phyloP scores from a whole-genome alignment of 129 eudicot genomes.

The Rutidosis leptorrhynchoides region DNA sequence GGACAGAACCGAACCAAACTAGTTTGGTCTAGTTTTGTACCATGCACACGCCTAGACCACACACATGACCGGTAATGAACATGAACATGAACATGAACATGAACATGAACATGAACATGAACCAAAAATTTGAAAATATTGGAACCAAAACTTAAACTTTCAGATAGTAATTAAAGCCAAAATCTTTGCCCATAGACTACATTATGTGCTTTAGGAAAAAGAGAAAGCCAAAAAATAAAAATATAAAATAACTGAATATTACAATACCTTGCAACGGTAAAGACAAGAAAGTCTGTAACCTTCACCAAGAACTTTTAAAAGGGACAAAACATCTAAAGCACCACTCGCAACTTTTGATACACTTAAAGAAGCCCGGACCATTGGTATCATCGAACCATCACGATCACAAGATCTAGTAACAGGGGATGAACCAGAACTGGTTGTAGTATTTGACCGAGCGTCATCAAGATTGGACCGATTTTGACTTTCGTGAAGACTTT shows the following conservation, averaged over 20 bases:
- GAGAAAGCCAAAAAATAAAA: too few relatives aligned
- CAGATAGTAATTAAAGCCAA: too few relatives aligned
- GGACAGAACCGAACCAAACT: too few relatives aligned
- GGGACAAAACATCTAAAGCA: conserved; percentile 62
- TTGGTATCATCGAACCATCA: conserved; percentile 40
- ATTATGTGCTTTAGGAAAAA: too few relatives aligned
- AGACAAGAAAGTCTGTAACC: conserved; percentile 87
- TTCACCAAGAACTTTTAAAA: conserved; percentile 73
- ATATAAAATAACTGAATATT: too few relatives aligned
- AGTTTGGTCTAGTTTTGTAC: too few relatives aligned
- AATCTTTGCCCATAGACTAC: too few relatives aligned
- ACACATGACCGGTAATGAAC: not conserved
- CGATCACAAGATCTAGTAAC: conserved; percentile 60
- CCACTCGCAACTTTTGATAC: conserved; percentile 52
- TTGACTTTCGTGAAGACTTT: conserved; percentile 29
- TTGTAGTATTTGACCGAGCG: conserved; percentile 42
- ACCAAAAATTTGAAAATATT: not conserved
- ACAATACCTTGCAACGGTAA: conserved; percentile 80
- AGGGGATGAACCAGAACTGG: conserved; percentile 49
- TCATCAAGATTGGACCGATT: conserved; percentile 63
- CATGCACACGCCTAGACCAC: too few relatives aligned
- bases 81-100: too few relatives aligned
- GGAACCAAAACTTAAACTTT: not conserved
- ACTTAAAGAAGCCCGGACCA: conserved; percentile 38
- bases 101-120: too few relatives aligned